phyloP scores from a whole-genome alignment of 1,139 yeast species.

The Yamadazyma blattariae region DNA sequence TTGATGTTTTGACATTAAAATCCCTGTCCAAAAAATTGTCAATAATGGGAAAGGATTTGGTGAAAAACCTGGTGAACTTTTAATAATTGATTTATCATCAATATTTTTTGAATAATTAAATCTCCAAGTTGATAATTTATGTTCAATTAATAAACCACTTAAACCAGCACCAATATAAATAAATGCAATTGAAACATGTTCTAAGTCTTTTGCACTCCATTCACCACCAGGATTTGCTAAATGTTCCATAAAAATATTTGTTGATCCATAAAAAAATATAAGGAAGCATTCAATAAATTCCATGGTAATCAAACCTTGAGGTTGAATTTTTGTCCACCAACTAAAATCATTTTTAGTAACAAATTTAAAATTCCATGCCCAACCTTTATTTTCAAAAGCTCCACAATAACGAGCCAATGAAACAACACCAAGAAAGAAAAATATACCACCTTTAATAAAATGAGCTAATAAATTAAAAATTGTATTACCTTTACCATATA shows the following conservation, averaged over 20 bases:
- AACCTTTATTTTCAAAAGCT: conserved; percentile 67
- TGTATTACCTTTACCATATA: conserved; percentile 62
- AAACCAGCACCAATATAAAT: conserved; percentile 90
- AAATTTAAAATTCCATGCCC: conserved; percentile 84
- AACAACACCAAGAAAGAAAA: conserved; percentile 69
- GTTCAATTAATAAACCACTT: conserved; percentile 82
- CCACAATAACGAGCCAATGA: conserved; percentile 87
- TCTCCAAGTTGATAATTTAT: conserved; percentile 50
- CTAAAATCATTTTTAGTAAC: conserved; percentile 21
- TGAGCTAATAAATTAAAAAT: conserved; percentile 89
- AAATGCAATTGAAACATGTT: conserved; percentile 93
- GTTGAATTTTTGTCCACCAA: conserved; percentile 35
- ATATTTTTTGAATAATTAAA: conserved; percentile 28
- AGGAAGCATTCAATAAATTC: conserved; percentile 79
- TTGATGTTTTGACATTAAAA: conserved; percentile 91
- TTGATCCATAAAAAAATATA: conserved; percentile 81
- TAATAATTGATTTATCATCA: conserved; percentile 16
- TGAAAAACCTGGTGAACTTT: conserved; percentile 69
- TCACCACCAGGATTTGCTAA: conserved; percentile 68
- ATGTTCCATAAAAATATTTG: conserved; percentile 89
- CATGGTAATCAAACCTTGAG: conserved; percentile 67
- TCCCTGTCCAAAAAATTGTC: conserved; percentile 94
- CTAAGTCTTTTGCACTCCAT: conserved; percentile 92
- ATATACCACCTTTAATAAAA: conserved; percentile 93
- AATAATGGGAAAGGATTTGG: conserved; percentile 93